Percentiles rank a stretch among this genome's conserved stretches.
Conservation (phyloP, 352 stramenopile species). For the Phytophthora boehmeriae region DNA sequence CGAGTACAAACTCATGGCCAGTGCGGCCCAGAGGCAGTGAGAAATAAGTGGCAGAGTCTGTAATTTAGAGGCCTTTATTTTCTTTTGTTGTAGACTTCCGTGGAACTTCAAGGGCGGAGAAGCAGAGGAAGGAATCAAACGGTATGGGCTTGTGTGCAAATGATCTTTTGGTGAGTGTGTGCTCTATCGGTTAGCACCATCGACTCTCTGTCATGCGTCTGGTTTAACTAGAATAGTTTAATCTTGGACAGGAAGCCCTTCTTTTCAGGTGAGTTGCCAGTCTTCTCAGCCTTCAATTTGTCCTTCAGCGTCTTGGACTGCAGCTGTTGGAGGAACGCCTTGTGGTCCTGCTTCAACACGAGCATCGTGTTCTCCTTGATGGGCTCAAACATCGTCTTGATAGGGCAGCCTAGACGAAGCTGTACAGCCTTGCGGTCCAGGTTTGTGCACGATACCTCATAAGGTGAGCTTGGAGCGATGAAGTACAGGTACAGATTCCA, state of each 20-base stretch:
- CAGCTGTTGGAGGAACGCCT: constrained; percentile 73
- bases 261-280: constrained; percentile 42
- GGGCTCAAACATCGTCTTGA: constrained; percentile 83
- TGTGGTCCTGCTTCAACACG: constrained; percentile 86
- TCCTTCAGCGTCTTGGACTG: constrained; percentile 81
- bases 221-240: constrained; percentile 54
- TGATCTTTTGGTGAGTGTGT: constrained; percentile 2
- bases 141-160: constrained; percentile 25
- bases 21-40: constrained; percentile 25
- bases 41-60: constrained; percentile 5
- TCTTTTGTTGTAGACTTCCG: not conserved
- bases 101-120: too few relatives aligned
- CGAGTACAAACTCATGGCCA: constrained; percentile 38
- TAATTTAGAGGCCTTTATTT: constrained; percentile 28
- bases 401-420: constrained; percentile 77
- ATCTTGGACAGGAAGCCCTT: constrained; percentile 77
- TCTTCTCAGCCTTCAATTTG: constrained; percentile 68
- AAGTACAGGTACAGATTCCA: constrained; percentile 87
- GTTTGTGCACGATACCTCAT: constrained; percentile 85
- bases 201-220: constrained; percentile 2
- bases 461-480: constrained; percentile 74
- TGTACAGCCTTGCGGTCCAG: constrained; percentile 84
- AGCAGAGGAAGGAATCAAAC: constrained; percentile 14
- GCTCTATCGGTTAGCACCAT: constrained; percentile 7
- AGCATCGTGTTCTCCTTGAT: constrained; percentile 89